phyloP scores from a whole-genome alignment of 768 basidiomycete species.

The Strobilomyces confusus region DNA sequence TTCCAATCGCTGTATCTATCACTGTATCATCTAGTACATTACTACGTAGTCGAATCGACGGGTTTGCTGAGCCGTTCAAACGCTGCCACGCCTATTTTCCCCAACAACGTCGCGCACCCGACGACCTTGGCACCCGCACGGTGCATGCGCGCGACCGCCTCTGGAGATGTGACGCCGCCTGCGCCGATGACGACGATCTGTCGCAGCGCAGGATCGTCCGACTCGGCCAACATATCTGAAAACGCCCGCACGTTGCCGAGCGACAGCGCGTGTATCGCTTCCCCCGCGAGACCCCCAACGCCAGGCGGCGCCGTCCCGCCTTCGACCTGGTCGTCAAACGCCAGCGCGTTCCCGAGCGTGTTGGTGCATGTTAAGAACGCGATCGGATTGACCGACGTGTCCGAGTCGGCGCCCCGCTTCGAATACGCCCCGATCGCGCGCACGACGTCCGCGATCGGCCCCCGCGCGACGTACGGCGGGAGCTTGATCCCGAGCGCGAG shows the following conservation, averaged over 20 bases:
- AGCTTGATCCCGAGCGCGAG: constrained; percentile 75
- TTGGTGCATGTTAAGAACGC: constrained; percentile 80
- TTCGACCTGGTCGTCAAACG: constrained; percentile 54
- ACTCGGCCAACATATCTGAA: constrained; percentile 44
- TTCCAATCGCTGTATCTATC: constrained; percentile 20
- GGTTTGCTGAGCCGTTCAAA: constrained; percentile 40
- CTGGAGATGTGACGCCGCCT: constrained; percentile 71
- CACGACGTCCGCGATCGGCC: constrained; percentile 58
- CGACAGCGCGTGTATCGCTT: constrained; percentile 67
- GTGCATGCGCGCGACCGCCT: constrained; percentile 63
- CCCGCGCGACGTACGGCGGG: constrained; percentile 64
- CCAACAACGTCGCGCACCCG: constrained; percentile 56
- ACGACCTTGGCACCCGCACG: constrained; percentile 70
- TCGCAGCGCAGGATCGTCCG: constrained; percentile 38
- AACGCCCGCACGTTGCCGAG: constrained; percentile 76
- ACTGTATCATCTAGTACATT: constrained; percentile 15
- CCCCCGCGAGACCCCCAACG: constrained; percentile 74
- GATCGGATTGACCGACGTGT: constrained; percentile 42
- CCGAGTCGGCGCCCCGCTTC: constrained; percentile 5
- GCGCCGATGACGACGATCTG: constrained; percentile 67
- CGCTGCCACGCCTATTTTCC: constrained; percentile 49
- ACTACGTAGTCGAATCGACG: constrained; percentile 5
- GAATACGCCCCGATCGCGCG: constrained; percentile 42
- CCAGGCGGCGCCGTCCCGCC: constrained; percentile 49
- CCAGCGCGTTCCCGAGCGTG: constrained; percentile 67